Evolutionary conservation across 305 asterid species (phyloP).

Genomic region (Plantago rigida): DNA sequence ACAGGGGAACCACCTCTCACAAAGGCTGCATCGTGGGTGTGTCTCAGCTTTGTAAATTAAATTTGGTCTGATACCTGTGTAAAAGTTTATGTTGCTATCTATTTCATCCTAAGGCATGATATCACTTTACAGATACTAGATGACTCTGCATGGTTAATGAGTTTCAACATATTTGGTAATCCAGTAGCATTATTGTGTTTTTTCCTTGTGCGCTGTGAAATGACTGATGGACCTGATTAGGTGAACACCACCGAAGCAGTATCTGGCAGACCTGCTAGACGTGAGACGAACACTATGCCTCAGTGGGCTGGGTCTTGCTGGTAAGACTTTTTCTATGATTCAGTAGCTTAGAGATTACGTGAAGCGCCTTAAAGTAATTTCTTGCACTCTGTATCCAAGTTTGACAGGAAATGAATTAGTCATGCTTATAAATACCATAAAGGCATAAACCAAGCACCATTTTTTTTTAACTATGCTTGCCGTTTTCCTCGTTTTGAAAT

Average conservation of each 20-base stretch:
- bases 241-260: constrained; percentile 56
- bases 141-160: no score
- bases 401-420: no score
- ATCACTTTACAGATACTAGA: no score
- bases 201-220: constrained; percentile 14
- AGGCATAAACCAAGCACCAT: no score
- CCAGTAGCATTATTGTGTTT: constrained; percentile 12
- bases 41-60: constrained; percentile 20
- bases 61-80: not conserved
- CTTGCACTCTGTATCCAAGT: no score
- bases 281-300: constrained; percentile 96
- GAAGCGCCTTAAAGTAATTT: no score
- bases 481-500: no score
- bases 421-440: no score
- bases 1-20: constrained; percentile 96
- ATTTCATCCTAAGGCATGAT: no score
- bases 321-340: constrained; percentile 34
- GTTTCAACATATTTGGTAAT: no score
- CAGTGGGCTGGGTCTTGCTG: constrained; percentile 99
- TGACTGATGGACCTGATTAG: constrained; percentile 35
- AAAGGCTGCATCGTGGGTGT: constrained; percentile 84
- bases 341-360: constrained; percentile 4
- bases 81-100: no score
- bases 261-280: constrained; percentile 63
- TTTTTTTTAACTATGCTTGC: no score